Percentiles rank a stretch among this genome's conserved stretches.
phyloP scores from a whole-genome alignment of 257 asterid species.

The Perilla frutescens region DNA sequence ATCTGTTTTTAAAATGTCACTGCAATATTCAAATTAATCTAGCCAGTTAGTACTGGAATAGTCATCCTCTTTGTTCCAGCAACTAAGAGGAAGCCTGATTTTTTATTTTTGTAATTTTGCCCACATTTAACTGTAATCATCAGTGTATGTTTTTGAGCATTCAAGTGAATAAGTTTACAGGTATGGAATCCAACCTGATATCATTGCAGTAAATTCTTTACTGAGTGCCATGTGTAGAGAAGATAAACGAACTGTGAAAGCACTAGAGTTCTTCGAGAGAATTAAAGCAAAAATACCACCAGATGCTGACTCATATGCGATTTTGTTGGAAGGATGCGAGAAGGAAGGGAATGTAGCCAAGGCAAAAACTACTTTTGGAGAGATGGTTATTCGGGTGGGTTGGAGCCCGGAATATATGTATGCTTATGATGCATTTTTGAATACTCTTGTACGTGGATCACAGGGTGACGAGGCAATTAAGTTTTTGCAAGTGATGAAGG shows the following conservation, averaged over 20 bases:
- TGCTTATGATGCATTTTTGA: conserved; percentile 72
- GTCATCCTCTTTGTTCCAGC: conserved; percentile 7
- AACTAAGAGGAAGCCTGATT: conserved; percentile 5
- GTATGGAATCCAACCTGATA: conserved; percentile 67
- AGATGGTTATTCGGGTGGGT: conserved; percentile 75
- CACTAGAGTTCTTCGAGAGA: conserved; percentile 61
- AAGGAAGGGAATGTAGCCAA: conserved; percentile 67
- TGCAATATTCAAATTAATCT: background rate
- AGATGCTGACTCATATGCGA: conserved; percentile 73
- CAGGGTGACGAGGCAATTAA: conserved; percentile 66
- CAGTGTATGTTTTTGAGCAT: conserved; percentile 34
- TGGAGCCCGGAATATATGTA: conserved; percentile 66
- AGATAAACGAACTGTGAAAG: conserved; percentile 55
- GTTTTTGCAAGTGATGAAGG: conserved; percentile 72
- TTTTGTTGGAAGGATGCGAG: conserved; percentile 80
- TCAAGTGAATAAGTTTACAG: conserved; percentile 55
- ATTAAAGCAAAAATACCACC: conserved; percentile 56
- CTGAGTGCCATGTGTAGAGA: conserved; percentile 83
- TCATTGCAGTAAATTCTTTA: conserved; percentile 64
- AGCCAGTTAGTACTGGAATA: conserved; percentile 10
- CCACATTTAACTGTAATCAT: conserved; percentile 20
- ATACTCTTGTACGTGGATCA: conserved; percentile 59
- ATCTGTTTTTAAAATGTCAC: no score
- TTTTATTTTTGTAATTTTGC: background rate
- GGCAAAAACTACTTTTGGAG: conserved; percentile 70